These are phyloP conservation scores for Berkeleyomyces rouxiae DNA, from an alignment of 2,329 filamentous ascomycete genomes.

Conservation along the genomic window DNA sequence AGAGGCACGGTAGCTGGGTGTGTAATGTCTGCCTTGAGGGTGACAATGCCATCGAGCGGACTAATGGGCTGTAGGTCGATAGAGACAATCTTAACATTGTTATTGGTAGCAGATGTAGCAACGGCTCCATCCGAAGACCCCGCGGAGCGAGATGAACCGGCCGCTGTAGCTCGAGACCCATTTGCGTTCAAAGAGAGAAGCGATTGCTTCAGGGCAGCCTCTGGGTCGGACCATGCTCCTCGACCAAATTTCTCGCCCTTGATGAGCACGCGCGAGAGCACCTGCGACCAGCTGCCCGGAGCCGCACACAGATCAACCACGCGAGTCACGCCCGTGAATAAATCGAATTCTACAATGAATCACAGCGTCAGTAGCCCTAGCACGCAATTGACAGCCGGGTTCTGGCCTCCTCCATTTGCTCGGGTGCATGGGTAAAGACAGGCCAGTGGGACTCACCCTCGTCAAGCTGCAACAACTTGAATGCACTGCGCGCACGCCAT, in stretches of 20 bases:
- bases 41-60: slow-evolving; percentile 80
- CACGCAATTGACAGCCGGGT: neutral
- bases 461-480: slow-evolving; percentile 92
- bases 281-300: slow-evolving; percentile 93
- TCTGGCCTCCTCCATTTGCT: neutral
- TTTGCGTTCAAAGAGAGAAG: slow-evolving; percentile 9
- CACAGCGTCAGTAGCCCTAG: neutral
- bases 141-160: slow-evolving; percentile 18
- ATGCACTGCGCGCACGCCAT: slow-evolving; percentile 89
- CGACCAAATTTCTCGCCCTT: slow-evolving; percentile 83
- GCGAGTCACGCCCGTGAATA: slow-evolving; percentile 76
- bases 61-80: slow-evolving; percentile 95
- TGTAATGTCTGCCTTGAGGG: slow-evolving; percentile 87
- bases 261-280: slow-evolving; percentile 82
- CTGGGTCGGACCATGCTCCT: slow-evolving; percentile 71
- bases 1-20: slow-evolving; percentile 89
- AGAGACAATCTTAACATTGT: slow-evolving; percentile 59
- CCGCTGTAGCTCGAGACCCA: slow-evolving; percentile 6
- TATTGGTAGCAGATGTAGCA: slow-evolving; percentile 8
- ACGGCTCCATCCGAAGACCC: slow-evolving; percentile 24
- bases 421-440: slow-evolving; percentile 3
- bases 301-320: slow-evolving; percentile 94
- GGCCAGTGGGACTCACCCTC: slow-evolving; percentile 34
- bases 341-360: slow-evolving; percentile 57
- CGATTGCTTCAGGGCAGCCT: slow-evolving; percentile 36